These are phyloP conservation scores for Boletus eberwhitei DNA, from an alignment of 768 basidiomycete genomes.

Conservation along the genomic window DNA sequence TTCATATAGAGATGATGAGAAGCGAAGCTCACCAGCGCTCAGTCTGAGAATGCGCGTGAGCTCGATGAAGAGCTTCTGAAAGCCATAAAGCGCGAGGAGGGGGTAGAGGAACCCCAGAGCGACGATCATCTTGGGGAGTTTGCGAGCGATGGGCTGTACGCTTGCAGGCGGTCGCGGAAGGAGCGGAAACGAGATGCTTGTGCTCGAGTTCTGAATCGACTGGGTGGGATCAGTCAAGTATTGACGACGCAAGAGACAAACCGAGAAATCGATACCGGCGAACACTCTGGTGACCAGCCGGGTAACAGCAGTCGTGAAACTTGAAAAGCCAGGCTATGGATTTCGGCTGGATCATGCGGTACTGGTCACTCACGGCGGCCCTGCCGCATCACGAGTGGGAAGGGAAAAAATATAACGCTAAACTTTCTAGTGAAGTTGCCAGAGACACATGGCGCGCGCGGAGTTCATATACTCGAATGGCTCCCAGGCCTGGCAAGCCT, in stretches of 20 bases:
- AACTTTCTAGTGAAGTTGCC: too few relatives aligned
- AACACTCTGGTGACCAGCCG: background rate
- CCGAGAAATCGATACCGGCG: background rate
- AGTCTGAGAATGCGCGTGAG: background rate
- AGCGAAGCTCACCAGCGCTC: constrained; percentile 10
- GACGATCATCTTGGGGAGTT: constrained; percentile 21
- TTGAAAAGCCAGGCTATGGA: too few relatives aligned
- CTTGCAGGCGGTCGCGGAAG: background rate
- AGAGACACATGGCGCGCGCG: too few relatives aligned
- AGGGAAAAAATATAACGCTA: too few relatives aligned
- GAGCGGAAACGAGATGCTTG: background rate
- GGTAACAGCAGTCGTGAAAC: too few relatives aligned
- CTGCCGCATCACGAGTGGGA: too few relatives aligned
- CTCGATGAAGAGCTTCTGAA: constrained; percentile 10
- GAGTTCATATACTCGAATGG: too few relatives aligned
- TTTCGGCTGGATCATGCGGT: too few relatives aligned
- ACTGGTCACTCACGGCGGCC: too few relatives aligned
- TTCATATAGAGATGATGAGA: background rate
- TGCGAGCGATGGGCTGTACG: background rate
- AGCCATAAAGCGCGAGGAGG: constrained; percentile 17
- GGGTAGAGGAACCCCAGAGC: constrained; percentile 21
- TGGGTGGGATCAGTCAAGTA: background rate
- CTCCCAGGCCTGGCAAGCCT: too few relatives aligned
- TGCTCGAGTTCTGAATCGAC: background rate
- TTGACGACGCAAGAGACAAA: background rate